Evolutionary conservation across 495 filamentous ascomycete genomes (phyloP), one percentile per base, ranked within the genome.

Genomic region (Aspergillus sclerotiicarbonarius): DNA sequence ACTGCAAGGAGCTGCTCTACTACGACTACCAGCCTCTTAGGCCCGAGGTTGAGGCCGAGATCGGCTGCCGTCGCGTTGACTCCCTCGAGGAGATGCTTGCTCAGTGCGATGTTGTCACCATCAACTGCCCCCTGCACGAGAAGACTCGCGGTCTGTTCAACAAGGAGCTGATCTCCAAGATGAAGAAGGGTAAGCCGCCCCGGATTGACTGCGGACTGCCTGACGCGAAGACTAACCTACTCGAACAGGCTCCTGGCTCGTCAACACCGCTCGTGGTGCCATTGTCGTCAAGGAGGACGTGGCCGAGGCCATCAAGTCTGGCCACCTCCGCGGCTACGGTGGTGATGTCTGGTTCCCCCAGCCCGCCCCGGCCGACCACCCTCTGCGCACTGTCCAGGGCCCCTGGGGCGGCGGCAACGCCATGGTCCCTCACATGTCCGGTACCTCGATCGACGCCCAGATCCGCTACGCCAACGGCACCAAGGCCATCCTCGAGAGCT

Each of bases 261-360:
- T 98, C 78, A 98, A 98, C 86, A 98, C 94, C 25, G 94, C 94
- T 53, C 94, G 94, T 73, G 94, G 94, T 63, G 94, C 94, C 71
- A 98, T 98, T 69, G 94, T 98, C 58, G 94, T 97, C 72, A 98
- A 98, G 86, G 93, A 98, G 77, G 94, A 97, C 68, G 94, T 98
- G 46, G 94, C 94, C 47, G 93, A 90, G 51, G 94, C 94, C 29
- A 84, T 98, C 70, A 90, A 91, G 81, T 82, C 82, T 35, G 94
- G 94, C 67, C 92, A 98, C 75, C 90, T 98, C 71, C 87, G 91
- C 61, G 94, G 94, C 58, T 98, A 98, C 76, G 94, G 94, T 66
- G 94, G 94, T 73, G 92, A 96, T 69, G 92, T 96, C 71, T 90
- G 88, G 88, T 90, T 86, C 84, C 88, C 87, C 49, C 94, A 98